Percentiles rank a stretch among this genome's conserved stretches.
Evolutionary conservation across 2,329 filamentous ascomycete species (phyloP).

Genomic region (Phialocephala subalpina): DNA sequence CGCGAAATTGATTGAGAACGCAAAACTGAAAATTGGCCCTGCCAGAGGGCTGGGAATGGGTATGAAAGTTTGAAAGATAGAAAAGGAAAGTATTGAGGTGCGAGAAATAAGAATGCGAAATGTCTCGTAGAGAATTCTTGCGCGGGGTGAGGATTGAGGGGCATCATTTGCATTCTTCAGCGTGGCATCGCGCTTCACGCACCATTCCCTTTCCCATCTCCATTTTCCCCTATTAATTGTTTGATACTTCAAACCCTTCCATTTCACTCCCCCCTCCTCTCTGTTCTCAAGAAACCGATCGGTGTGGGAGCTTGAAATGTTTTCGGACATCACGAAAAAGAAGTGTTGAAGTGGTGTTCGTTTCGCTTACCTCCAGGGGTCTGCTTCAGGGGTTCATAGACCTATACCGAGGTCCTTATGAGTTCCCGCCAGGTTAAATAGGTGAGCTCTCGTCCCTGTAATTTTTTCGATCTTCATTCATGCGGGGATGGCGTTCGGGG

Average conservation of each 20-base stretch:
- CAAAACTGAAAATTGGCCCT: constrained; percentile 12
- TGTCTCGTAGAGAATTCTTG: not conserved
- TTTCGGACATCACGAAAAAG: not conserved
- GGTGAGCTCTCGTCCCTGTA: not conserved
- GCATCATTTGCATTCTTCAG: not conserved
- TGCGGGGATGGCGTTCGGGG: not conserved
- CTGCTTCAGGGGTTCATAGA: not conserved
- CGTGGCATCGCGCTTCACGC: not conserved
- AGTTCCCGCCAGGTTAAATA: constrained; percentile 2
- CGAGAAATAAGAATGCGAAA: not conserved
- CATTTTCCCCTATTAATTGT: not conserved
- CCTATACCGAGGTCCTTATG: constrained; percentile 6
- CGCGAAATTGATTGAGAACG: constrained; percentile 4
- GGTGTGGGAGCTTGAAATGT: not conserved
- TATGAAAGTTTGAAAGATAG: not conserved
- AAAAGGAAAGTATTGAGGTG: not conserved
- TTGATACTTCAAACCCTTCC: constrained; percentile 6
- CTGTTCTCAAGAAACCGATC: not conserved
- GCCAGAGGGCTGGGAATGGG: constrained; percentile 18
- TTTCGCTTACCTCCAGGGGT: not conserved
- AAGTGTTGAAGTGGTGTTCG: not conserved
- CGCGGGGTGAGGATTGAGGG: constrained; percentile 1
- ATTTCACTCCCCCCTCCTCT: not conserved
- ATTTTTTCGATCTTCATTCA: not conserved
- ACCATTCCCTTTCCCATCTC: not conserved